Percentiles rank a stretch among this genome's conserved stretches.
Conservation (phyloP, 2,329 filamentous ascomycete genomes). For the Aspergillus sp. region DNA sequence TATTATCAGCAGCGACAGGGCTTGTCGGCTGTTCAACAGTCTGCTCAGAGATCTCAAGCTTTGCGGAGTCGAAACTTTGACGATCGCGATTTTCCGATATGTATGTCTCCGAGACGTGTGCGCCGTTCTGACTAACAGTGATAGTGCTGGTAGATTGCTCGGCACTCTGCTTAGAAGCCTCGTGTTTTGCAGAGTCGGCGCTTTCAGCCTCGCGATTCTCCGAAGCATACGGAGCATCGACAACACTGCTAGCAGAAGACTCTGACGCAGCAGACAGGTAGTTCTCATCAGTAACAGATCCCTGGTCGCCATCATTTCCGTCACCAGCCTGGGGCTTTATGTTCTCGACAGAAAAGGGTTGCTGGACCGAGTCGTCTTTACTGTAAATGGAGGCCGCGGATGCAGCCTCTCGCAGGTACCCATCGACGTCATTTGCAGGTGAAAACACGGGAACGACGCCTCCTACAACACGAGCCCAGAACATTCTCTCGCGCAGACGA, state of each 20-base stretch:
- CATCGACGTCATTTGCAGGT: constrained; percentile 12
- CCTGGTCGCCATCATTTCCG: constrained; percentile 1
- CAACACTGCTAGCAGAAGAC: constrained; percentile 7
- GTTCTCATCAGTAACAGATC: constrained; percentile 5
- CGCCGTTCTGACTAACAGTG: not conserved
- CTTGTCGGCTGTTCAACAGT: constrained; percentile 1
- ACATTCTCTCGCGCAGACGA: constrained; percentile 84
- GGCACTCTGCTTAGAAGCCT: not conserved
- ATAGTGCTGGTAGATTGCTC: not conserved
- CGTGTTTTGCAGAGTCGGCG: not conserved
- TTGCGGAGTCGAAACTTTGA: not conserved
- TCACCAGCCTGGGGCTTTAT: constrained; percentile 4
- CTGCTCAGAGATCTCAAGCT: constrained; percentile 4
- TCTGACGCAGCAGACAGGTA: constrained; percentile 7
- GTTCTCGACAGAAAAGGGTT: constrained; percentile 2
- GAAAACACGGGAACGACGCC: constrained; percentile 66
- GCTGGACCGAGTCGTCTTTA: not conserved
- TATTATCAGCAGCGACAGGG: constrained; percentile 2
- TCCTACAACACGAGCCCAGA: constrained; percentile 87
- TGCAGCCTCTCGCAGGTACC: constrained; percentile 5
- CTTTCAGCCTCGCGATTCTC: not conserved
- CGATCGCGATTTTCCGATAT: too few species aligned
- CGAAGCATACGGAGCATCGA: constrained; percentile 2
- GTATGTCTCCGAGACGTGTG: too few species aligned
- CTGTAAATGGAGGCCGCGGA: constrained; percentile 2